Evolutionary conservation across 2,329 filamentous ascomycete species (phyloP).

Genomic region (Coniochaeta hoffmannii): DNA sequence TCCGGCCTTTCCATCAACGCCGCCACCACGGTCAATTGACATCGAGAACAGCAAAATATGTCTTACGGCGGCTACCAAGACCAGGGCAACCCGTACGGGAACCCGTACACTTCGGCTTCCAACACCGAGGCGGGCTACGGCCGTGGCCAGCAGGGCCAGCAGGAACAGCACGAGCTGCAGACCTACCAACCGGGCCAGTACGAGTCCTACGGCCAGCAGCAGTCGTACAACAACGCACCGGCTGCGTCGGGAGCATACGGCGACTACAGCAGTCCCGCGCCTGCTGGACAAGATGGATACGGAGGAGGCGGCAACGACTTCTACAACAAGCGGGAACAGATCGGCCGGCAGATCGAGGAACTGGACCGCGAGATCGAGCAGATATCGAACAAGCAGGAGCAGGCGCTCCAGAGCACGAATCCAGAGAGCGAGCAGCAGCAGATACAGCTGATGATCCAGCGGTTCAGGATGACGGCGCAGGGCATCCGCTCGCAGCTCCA

Average conservation of each 20-base stretch:
- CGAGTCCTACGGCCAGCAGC: constrained; percentile 10
- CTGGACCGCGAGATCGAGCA: constrained; percentile 60
- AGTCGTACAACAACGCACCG: constrained; percentile 10
- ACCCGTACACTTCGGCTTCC: constrained; percentile 51
- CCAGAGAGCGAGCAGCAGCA: constrained; percentile 39
- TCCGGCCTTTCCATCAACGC: background rate
- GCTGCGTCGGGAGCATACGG: background rate
- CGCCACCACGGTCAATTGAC: background rate
- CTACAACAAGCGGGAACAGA: constrained; percentile 56
- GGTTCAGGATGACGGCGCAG: constrained; percentile 67
- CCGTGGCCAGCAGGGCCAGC: too few species aligned
- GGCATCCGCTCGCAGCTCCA: constrained; percentile 74
- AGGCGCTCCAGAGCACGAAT: constrained; percentile 60
- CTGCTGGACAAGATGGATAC: background rate
- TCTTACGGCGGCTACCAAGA: constrained; percentile 49
- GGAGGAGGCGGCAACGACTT: constrained; percentile 46
- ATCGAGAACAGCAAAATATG: constrained; percentile 39
- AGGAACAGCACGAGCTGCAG: constrained; percentile 48
- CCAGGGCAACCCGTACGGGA: constrained; percentile 33
- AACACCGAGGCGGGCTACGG: constrained; percentile 38
- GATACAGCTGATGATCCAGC: constrained; percentile 59
- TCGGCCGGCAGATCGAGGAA: constrained; percentile 60
- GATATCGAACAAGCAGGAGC: constrained; percentile 65
- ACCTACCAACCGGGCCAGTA: constrained; percentile 28
- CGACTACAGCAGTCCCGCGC: background rate